A percentile compares a stretch with the other conserved stretches of the same genome.
phyloP scores from a whole-genome alignment of 768 basidiomycete species.

The Cyclocybe aegerita region DNA sequence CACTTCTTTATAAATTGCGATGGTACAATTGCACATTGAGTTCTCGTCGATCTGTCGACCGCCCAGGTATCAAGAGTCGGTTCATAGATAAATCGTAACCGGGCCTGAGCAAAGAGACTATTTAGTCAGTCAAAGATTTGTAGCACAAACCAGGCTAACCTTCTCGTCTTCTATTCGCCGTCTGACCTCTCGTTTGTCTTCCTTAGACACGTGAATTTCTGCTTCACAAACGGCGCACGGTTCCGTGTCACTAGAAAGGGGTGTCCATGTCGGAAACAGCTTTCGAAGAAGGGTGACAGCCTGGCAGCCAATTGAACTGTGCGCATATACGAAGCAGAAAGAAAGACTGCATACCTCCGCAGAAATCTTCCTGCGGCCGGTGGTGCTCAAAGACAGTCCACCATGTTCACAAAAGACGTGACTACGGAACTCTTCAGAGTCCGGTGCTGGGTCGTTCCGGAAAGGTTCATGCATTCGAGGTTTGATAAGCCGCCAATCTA shows the following conservation, averaged over 20 bases:
- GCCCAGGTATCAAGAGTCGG: slow-evolving; percentile 22
- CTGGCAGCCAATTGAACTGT: slow-evolving; percentile 29
- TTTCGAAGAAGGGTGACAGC: slow-evolving; percentile 52
- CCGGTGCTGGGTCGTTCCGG: slow-evolving; percentile 67
- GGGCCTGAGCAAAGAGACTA: slow-evolving; percentile 40
- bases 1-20: slow-evolving; percentile 64
- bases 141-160: slow-evolving; percentile 33
- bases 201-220: slow-evolving; percentile 50
- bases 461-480: slow-evolving; percentile 74
- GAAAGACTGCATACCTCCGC: slow-evolving; percentile 40
- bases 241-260: slow-evolving; percentile 48
- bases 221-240: slow-evolving; percentile 66
- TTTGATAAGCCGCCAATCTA: slow-evolving; percentile 72
- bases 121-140: slow-evolving; percentile 1
- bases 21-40: slow-evolving; percentile 58
- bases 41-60: slow-evolving; percentile 36
- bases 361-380: slow-evolving; percentile 63
- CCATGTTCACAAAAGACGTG: slow-evolving; percentile 79
- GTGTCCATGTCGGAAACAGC: slow-evolving; percentile 67
- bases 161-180: slow-evolving; percentile 78
- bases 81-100: slow-evolving; percentile 62
- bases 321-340: neutral
- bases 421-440: slow-evolving; percentile 48
- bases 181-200: slow-evolving; percentile 61
- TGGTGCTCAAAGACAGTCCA: slow-evolving; percentile 51